These are phyloP conservation scores for Parastagonospora nodorum DNA, from an alignment of 2,329 filamentous ascomycete genomes.

Conservation along the genomic window DNA sequence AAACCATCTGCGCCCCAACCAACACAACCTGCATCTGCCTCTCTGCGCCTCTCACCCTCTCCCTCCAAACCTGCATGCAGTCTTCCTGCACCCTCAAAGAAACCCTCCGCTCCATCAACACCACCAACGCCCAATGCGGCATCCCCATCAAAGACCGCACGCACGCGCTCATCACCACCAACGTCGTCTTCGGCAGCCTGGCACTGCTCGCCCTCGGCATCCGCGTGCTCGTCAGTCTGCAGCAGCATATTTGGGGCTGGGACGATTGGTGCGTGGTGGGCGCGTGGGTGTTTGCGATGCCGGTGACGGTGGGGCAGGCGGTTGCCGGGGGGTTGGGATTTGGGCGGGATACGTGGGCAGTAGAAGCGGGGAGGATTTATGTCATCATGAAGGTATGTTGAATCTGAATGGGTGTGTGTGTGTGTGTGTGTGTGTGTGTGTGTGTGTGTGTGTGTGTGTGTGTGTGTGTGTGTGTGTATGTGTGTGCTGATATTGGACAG, in stretches of 20 bases:
- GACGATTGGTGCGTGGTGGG: slow-evolving; percentile 19
- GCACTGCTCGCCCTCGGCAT: slow-evolving; percentile 41
- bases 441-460: no score
- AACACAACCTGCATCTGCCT: slow-evolving; percentile 17
- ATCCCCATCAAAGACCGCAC: slow-evolving; percentile 43
- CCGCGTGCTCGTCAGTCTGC: slow-evolving; percentile 20
- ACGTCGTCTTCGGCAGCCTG: slow-evolving; percentile 14
- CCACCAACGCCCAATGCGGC: slow-evolving; percentile 43
- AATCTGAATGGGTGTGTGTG: not conserved
- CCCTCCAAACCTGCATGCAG: slow-evolving; percentile 16
- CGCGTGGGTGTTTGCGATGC: slow-evolving; percentile 11
- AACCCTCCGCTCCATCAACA: slow-evolving; percentile 41
- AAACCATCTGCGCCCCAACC: slow-evolving; percentile 9
- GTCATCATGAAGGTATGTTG: slow-evolving; percentile 4
- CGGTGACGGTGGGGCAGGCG: slow-evolving; percentile 16
- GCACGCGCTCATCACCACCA: slow-evolving; percentile 30
- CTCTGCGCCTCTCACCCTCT: slow-evolving; percentile 4
- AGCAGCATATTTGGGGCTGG: slow-evolving; percentile 10
- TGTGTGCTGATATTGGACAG: slow-evolving; percentile 1
- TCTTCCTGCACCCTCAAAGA: slow-evolving; percentile 18
- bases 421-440: no score
- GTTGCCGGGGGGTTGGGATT: slow-evolving; percentile 42
- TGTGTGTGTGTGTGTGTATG: no score
- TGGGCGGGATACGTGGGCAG: slow-evolving; percentile 58
- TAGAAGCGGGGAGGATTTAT: slow-evolving; percentile 48